Base-by-base conservation (phyloP, 108 stramenopile genomes). In the Nannochloropsis salina region DNA sequence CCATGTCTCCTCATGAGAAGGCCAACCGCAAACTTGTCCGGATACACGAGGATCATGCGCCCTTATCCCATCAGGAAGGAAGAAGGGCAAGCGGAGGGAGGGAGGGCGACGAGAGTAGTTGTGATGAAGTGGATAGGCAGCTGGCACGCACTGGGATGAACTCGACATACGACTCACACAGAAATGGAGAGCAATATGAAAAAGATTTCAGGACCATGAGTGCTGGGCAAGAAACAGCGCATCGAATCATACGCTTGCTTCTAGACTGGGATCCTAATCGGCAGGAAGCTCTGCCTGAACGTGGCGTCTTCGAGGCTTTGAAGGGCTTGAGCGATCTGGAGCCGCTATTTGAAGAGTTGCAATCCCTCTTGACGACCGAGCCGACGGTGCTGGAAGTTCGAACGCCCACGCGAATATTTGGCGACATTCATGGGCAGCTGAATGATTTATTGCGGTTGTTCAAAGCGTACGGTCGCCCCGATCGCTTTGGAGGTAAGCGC, bases 351-450 rank as follows among this genome's bases (percentile, higher is more conserved):
- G 61, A 74, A 74, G 61, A 74, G 61, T n/a, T 74, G 20, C 20
- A 74, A n/a, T 15, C 20, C 61, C 61, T 74, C 20, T n/a, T 74
- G 61, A 3, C 2, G 4, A n/a, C 61, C 5, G 81, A 81, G 31
- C 81, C 81, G 40, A 81, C 81, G 81, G 81, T 81, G 81, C 40
- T 81, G 81, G 81, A 81, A 40, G 81, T 31, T 12, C 20, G 81
- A 11, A 41, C 81, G 3, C 83, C 83, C 21, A 41, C 40, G 40
- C 44, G 22, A 22, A 41, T 84, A 5, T 41, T 84, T 21, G 83
- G 83, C n/a, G 83, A 84, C 74, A 84, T 84, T 44, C 83, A 84
- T 9, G 83, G 83, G 83, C 83, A 84, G 83, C 22, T 84, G 45
- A 40, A 31, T 3, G 83, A 84, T 44, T 40, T 84, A 44, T 41